A percentile compares a stretch with the other conserved stretches of the same genome.
These are phyloP conservation scores for Fraxinus dipetala DNA, from an alignment of 305 asterid genomes.

Conservation along the genomic window DNA sequence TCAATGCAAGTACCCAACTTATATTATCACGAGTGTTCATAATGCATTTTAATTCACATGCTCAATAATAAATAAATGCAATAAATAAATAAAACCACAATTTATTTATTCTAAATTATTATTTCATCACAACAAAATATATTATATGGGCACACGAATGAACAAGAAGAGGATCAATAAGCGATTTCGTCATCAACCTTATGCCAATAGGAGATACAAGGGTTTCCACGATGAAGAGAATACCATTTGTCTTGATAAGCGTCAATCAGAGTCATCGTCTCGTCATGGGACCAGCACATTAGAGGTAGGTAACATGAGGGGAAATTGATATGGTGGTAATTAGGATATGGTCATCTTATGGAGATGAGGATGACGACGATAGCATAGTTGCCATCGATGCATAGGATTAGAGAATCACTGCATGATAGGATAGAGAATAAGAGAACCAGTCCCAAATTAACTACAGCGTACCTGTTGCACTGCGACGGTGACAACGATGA, in stretches of 20 bases:
- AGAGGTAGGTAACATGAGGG: slow-evolving; percentile 80
- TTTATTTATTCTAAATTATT: too few species aligned
- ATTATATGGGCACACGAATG: too few species aligned
- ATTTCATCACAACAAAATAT: too few species aligned
- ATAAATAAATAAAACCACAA: too few species aligned
- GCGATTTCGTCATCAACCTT: slow-evolving; percentile 84
- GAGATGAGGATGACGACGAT: slow-evolving; percentile 41
- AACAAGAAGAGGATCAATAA: too few species aligned
- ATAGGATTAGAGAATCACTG: slow-evolving; percentile 2
- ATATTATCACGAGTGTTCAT: too few species aligned
- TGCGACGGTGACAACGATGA: too few species aligned
- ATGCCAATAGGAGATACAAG: slow-evolving; percentile 82
- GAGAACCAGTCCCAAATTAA: too few species aligned
- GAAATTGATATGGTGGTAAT: slow-evolving; percentile 38
- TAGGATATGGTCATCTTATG: slow-evolving; percentile 26
- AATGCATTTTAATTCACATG: too few species aligned
- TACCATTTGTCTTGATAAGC: slow-evolving; percentile 78
- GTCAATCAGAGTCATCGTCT: slow-evolving; percentile 70
- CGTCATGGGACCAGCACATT: slow-evolving; percentile 94
- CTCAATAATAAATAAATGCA: too few species aligned
- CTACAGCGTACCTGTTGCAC: too few species aligned
- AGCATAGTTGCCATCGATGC: slow-evolving; percentile 45
- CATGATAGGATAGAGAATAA: background rate
- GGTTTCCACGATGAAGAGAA: slow-evolving; percentile 84
- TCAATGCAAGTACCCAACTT: too few species aligned